Percentiles rank a stretch among this genome's conserved stretches.
phyloP scores from a whole-genome alignment of 192 early-diverging fungal genomes.

The Coemansia sp. region DNA sequence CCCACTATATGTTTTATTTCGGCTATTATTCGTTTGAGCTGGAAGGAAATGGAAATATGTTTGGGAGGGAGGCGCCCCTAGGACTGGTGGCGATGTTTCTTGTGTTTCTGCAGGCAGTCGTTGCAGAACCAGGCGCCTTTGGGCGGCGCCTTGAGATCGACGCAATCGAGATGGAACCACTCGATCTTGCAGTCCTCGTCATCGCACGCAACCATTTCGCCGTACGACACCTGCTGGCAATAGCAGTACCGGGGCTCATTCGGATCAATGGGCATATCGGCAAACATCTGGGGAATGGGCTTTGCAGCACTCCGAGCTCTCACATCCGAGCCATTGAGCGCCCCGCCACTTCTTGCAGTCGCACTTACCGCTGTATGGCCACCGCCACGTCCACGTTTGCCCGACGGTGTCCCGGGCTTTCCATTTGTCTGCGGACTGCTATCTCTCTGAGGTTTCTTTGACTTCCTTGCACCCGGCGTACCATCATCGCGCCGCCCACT shows the following conservation, averaged over 20 bases:
- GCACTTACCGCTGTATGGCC: background rate
- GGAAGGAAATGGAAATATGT: background rate
- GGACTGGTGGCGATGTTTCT: slow-evolving; percentile 26
- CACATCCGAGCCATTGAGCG: background rate
- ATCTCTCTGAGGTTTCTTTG: background rate
- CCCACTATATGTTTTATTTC: too few relatives aligned
- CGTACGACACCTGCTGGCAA: slow-evolving; percentile 93
- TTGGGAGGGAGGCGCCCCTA: background rate
- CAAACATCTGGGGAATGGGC: slow-evolving; percentile 26
- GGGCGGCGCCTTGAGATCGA: slow-evolving; percentile 81
- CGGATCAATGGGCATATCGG: slow-evolving; percentile 87
- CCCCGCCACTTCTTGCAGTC: background rate
- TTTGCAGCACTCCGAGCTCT: slow-evolving; percentile 17
- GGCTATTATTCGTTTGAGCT: too few relatives aligned
- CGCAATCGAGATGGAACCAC: slow-evolving; percentile 98
- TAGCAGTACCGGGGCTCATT: slow-evolving; percentile 97
- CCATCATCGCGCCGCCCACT: background rate
- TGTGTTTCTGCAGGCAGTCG: slow-evolving; percentile 64
- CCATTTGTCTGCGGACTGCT: background rate
- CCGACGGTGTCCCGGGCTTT: slow-evolving; percentile 23
- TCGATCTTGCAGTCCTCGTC: slow-evolving; percentile 92
- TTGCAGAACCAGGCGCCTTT: slow-evolving; percentile 97
- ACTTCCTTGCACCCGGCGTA: background rate
- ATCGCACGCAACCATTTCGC: slow-evolving; percentile 97
- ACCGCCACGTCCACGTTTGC: slow-evolving; percentile 14